A percentile compares a stretch with the other conserved stretches of the same genome.
These are phyloP conservation scores for Entrophospora sp. DNA, from an alignment of 192 early-diverging fungal species.

Conservation along the genomic window DNA sequence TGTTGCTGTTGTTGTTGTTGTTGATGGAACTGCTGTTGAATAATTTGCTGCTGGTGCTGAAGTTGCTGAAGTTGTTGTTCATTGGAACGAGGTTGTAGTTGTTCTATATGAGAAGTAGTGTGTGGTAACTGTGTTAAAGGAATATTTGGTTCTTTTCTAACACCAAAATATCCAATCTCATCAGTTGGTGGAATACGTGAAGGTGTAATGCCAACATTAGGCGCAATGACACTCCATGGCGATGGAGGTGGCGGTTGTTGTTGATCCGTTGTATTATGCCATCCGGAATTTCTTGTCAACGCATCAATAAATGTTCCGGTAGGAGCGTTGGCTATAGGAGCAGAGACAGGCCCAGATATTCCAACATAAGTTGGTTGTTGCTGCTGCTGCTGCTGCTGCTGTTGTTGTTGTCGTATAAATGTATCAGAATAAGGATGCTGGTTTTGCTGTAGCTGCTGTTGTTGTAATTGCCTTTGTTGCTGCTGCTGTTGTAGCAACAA, in stretches of 20 bases:
- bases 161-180: conserved; percentile 21
- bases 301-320: conserved; percentile 16
- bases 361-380: conserved; percentile 21
- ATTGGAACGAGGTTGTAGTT: conserved; percentile 28
- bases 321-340: conserved; percentile 21
- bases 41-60: no score
- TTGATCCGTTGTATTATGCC: neutral
- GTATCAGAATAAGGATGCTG: conserved; percentile 25
- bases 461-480: conserved; percentile 7
- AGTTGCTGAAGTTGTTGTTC: conserved; percentile 28
- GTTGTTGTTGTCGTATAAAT: conserved; percentile 25
- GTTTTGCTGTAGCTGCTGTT: conserved; percentile 19
- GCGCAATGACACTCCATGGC: conserved; percentile 27
- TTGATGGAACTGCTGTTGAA: no score
- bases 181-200: conserved; percentile 34
- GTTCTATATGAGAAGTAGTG: no score
- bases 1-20: no score
- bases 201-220: conserved; percentile 14
- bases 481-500: conserved; percentile 30
- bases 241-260: conserved; percentile 7
- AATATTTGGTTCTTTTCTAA: conserved; percentile 6
- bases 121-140: conserved; percentile 26
- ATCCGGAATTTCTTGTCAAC: conserved; percentile 11
- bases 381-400: conserved; percentile 20
- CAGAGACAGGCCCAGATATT: conserved; percentile 22